Conservation (phyloP, 805 yeast genomes). For the Pichia gijzeniarum region DNA sequence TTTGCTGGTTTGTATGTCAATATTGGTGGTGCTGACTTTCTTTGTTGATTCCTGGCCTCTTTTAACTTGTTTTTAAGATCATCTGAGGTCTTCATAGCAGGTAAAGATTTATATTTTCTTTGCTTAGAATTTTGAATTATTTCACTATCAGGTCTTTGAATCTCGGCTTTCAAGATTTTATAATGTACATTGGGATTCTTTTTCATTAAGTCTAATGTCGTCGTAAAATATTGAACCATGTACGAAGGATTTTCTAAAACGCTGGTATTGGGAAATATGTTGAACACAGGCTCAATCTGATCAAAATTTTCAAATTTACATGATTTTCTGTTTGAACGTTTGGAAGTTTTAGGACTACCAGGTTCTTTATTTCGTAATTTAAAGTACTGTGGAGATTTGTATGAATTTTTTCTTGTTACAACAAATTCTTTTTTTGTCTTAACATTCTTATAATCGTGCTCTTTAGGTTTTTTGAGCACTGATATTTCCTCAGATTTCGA, state of each 20-base stretch:
- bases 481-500: background rate
- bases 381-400: conserved; percentile 7
- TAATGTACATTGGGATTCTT: conserved; percentile 12
- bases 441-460: background rate
- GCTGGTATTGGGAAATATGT: conserved; percentile 5
- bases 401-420: conserved; percentile 11
- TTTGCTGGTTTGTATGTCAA: conserved; percentile 11
- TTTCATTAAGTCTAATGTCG: conserved; percentile 11
- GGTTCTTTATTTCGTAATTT: background rate
- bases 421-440: conserved; percentile 7
- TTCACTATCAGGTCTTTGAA: background rate
- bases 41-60: conserved; percentile 1
- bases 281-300: conserved; percentile 11
- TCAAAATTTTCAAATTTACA: conserved; percentile 2
- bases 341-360: too few relatives aligned
- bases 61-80: background rate
- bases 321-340: background rate
- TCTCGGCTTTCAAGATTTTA: conserved; percentile 11
- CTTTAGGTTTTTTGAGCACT: background rate
- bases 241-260: conserved; percentile 12
- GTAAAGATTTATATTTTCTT: conserved; percentile 11
- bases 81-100: conserved; percentile 1
- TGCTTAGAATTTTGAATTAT: background rate
- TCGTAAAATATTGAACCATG: conserved; percentile 15
- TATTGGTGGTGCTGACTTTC: conserved; percentile 12